These are phyloP conservation scores for Leishmania turanica DNA, from an alignment of 208 protist genomes.

Conservation along the genomic window DNA sequence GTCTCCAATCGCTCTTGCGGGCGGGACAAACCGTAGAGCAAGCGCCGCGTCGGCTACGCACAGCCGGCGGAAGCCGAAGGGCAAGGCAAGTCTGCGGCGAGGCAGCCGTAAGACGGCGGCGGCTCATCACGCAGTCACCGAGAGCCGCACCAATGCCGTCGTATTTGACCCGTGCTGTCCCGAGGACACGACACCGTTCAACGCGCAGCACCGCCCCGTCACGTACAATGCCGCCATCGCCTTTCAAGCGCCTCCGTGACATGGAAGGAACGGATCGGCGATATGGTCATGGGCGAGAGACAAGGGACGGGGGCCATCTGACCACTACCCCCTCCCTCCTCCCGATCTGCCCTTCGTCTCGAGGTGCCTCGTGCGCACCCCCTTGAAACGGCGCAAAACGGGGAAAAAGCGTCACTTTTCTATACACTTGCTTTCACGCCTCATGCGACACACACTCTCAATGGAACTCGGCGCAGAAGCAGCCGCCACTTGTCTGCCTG, in stretches of 20 bases:
- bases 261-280: background rate
- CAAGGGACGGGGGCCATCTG: background rate
- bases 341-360: background rate
- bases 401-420: background rate
- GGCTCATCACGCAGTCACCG: background rate
- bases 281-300: background rate
- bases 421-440: background rate
- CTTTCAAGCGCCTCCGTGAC: background rate
- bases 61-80: background rate
- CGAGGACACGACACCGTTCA: slow-evolving; percentile 30
- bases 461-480: too few relatives aligned
- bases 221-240: slow-evolving; percentile 30
- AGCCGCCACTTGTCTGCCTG: background rate
- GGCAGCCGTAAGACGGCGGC: background rate
- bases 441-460: background rate
- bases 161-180: slow-evolving; percentile 24
- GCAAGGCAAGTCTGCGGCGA: too few relatives aligned
- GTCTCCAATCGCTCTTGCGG: background rate
- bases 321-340: background rate
- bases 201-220: slow-evolving; percentile 22
- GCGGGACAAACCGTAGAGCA: background rate
- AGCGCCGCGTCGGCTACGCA: background rate
- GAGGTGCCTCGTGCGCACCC: background rate
- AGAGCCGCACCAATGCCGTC: background rate
- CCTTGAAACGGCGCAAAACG: background rate